A percentile compares a stretch with the other conserved stretches of the same genome.
Evolutionary conservation across 768 basidiomycete species (phyloP).

Genomic region (Phylloporus arenicola): DNA sequence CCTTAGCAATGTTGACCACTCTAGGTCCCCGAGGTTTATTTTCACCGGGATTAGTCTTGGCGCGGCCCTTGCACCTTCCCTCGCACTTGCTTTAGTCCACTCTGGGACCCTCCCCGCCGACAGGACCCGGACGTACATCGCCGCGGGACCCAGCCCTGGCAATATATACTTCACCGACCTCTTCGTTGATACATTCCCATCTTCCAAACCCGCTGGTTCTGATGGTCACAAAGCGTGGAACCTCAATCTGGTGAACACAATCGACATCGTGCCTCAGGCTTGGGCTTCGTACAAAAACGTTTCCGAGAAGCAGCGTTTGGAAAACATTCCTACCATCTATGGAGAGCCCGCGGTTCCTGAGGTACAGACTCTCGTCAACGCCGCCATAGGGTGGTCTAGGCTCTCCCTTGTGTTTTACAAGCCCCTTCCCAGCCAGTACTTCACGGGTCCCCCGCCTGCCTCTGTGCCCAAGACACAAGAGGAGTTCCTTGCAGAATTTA

Average conservation of each 20-base stretch:
- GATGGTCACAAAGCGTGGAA: conserved; percentile 11
- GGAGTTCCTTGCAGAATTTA: not conserved
- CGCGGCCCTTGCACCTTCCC: conserved; percentile 1
- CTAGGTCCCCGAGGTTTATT: not conserved
- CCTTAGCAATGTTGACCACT: not conserved
- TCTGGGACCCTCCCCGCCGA: not conserved
- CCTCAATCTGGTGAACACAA: conserved; percentile 18
- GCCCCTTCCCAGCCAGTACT: not conserved
- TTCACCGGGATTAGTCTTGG: conserved; percentile 3
- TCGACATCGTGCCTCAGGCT: conserved; percentile 11
- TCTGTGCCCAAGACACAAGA: not conserved
- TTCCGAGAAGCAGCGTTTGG: not conserved
- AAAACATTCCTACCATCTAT: not conserved
- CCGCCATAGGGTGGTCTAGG: not conserved
- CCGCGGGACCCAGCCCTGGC: conserved; percentile 7
- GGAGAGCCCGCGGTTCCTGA: not conserved
- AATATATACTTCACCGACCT: not conserved
- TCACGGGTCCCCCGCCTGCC: not conserved
- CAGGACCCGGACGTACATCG: not conserved
- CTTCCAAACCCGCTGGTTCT: not conserved
- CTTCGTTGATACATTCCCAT: not conserved
- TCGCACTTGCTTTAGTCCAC: conserved; percentile 1
- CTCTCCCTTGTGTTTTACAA: not conserved
- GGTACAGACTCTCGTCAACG: not conserved
- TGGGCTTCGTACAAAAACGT: too few species aligned